Conservation (phyloP, 345 rosid species). For the Citrus inodora region DNA sequence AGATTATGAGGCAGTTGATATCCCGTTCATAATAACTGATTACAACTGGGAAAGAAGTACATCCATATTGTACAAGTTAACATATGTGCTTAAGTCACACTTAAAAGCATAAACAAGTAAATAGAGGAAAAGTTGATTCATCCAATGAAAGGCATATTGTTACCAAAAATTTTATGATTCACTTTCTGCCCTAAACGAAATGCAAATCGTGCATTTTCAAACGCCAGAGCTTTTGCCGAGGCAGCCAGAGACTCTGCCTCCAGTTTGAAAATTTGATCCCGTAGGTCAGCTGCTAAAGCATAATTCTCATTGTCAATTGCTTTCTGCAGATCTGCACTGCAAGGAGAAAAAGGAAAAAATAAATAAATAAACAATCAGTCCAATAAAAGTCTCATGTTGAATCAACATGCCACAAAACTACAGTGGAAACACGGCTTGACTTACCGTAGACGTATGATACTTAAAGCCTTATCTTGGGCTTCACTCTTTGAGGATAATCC, state of each 20-base stretch:
- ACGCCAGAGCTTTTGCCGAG: slow-evolving; percentile 75
- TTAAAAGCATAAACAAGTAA: not conserved
- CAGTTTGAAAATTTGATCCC: slow-evolving; percentile 70
- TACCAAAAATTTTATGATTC: slow-evolving; percentile 78
- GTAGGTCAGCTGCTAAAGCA: slow-evolving; percentile 65
- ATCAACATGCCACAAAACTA: not conserved
- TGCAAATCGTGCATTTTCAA: slow-evolving; percentile 73
- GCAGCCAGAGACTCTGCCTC: slow-evolving; percentile 90
- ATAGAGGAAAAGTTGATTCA: not conserved
- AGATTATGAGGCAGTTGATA: slow-evolving; percentile 1
- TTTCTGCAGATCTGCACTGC: slow-evolving; percentile 81
- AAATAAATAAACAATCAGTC: not conserved
- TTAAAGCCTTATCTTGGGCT: slow-evolving; percentile 91
- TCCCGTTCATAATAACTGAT: not conserved
- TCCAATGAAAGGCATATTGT: slow-evolving; percentile 1
- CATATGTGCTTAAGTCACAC: not conserved
- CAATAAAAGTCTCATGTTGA: not conserved
- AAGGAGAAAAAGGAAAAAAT: slow-evolving; percentile 15
- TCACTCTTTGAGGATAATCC: slow-evolving; percentile 89
- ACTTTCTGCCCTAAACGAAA: slow-evolving; percentile 93
- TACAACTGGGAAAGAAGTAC: not conserved
- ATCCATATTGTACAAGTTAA: not conserved
- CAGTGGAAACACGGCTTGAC: slow-evolving; percentile 12
- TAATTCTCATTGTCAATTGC: slow-evolving; percentile 81
- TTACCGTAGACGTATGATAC: slow-evolving; percentile 70